Base-by-base conservation (phyloP, 148 eudicot species). In the Chenopodium formosanum region DNA sequence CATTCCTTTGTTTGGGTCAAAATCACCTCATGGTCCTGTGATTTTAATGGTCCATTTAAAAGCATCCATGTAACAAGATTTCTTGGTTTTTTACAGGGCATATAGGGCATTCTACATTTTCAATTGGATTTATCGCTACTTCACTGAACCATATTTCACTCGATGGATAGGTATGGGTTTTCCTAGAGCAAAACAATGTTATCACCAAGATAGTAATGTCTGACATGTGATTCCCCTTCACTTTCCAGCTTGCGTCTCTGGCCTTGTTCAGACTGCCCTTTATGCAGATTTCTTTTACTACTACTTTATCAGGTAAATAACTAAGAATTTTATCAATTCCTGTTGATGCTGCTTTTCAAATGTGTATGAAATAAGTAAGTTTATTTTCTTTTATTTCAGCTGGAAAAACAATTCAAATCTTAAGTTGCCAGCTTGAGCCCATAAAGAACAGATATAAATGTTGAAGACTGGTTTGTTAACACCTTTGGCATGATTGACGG, bases 51-150 rank as follows among this genome's bases (percentile, higher is more conserved):
- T 27, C 22, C 25, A n/a, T 46, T 34, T 20, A 17, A 25, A 25
- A 17, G 19, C 79, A 82, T 27, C 27, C 25, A 32, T 68, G 34
- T 76, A 75, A 10, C 12, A 62, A n/a, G 9, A 52, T 9, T 9
- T 50, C 14, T 27, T 79, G 16, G 16, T 27, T 40, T 31, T 48
- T 25, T 74, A 34, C 91, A 95, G 98, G 86, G 95, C 98, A 79
- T 94, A 95, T 83, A 91, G 98, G 77, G 92, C 89, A 80, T 81
- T 95, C 25, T 95, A 95, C 90, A 95, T 95, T 78, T 79, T 93
- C 79, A 95, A 95, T 83, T 95, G 98, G 98, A 89, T 95, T 40
- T 95, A 90, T 83, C 97, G 98, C 84, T 95, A 91, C 78, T 84
- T 95, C 78, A 92, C 96, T 1, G 96, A 93, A 86, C 87, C 67